Percentiles rank a stretch among this genome's conserved stretches.
These are phyloP conservation scores for Lotus japonicus DNA, from an alignment of 306 rosid species.

Conservation along the genomic window DNA sequence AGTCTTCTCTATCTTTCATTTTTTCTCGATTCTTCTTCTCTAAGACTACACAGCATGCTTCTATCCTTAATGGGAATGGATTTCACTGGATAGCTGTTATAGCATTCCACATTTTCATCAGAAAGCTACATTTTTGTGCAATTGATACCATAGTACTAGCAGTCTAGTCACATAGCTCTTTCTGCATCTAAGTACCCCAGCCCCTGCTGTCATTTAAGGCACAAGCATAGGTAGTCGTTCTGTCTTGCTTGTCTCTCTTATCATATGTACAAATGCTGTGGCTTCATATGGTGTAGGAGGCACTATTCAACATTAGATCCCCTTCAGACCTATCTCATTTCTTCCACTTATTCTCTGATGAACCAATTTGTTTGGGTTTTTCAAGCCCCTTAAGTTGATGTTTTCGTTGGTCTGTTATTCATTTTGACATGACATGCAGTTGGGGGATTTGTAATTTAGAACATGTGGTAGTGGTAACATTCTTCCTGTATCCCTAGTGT, in stretches of 20 bases:
- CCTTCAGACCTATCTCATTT: constrained; percentile 76
- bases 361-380: constrained; percentile 35
- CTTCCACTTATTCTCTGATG: constrained; percentile 45
- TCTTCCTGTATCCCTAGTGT: background rate
- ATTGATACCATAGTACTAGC: background rate
- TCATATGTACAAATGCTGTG: constrained; percentile 40
- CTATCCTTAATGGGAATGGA: background rate
- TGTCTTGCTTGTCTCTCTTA: constrained; percentile 20
- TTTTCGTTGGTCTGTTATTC: background rate
- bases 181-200: constrained; percentile 58
- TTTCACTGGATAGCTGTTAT: background rate
- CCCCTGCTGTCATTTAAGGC: constrained; percentile 47
- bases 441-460: background rate
- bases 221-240: constrained; percentile 24
- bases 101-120: background rate
- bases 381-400: constrained; percentile 28
- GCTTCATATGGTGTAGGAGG: constrained; percentile 68
- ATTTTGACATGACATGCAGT: background rate
- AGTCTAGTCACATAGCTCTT: constrained; percentile 26
- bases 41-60: background rate
- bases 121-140: background rate
- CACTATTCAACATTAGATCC: constrained; percentile 71
- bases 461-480: background rate
- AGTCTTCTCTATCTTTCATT: no score
- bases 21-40: no score